Base-by-base conservation (phyloP, 2,329 filamentous ascomycete species). In the Alternaria conjuncta region DNA sequence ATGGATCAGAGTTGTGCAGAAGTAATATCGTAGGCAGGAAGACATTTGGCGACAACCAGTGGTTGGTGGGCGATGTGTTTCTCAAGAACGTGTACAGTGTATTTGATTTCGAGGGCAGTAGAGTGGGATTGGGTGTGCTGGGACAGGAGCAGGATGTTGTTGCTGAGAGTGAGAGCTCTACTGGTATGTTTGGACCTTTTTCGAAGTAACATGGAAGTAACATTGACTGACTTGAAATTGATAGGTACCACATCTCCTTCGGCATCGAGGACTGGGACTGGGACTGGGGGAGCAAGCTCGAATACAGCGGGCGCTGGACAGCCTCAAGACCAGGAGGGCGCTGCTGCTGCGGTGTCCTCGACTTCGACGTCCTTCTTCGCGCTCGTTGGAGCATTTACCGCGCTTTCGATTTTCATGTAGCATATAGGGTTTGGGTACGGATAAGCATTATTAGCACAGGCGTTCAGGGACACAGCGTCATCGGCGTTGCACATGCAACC, bases 41-140 rank as follows among this genome's bases (percentile, higher is more conserved):
- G 75, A 88, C 92, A 13, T 89, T 93, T 50, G 81, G 84, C 1
- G 84, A 71, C 71, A 76, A 82, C 32, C 81, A 89, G 26, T 97
- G 93, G 93, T 84, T 97, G n/a, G 80, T 97, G 1, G 94, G 94
- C 2, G 93, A 94, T 69, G 88, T 91, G 1, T 97, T 97, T 72
- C 81, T 97, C 65, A 97, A 96, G 82, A 97, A 96, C 71, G 93
- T 97, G 15, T 97, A 97, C 76, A 85, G 88, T 2, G 90, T 96
- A 23, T 97, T 96, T 76, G 94, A 97, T 77, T 88, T 87, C 57
- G 93, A 95, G 66, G 75, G 88, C 67, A 80, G 79, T 46, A 86
- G 86, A 55, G 87, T 94, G 67, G 91, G 90, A 5, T 74, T 82
- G 45, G 79, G 79, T 0, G 70, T 73, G 13, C 75, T 75, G 68